Base-by-base conservation (phyloP, 2,329 filamentous ascomycete genomes). In the Microsporum audouinii region DNA sequence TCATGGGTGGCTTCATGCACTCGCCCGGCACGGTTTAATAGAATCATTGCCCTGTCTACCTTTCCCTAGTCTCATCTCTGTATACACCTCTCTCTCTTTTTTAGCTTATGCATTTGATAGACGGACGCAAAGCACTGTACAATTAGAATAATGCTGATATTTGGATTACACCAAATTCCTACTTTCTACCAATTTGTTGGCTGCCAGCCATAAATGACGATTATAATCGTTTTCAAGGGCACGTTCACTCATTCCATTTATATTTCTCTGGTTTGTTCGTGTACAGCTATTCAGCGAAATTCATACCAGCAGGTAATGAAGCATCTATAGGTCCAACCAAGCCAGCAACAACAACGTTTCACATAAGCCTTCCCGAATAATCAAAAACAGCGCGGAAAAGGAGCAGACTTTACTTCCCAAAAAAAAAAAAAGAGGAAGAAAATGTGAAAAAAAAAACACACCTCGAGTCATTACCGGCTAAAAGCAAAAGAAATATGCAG, bases 311-410 rank as follows among this genome's bases (percentile, higher is more conserved):
- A 12, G 39, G 51, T 23, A 34, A 55, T 55, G 33, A 31, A 55
- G 51, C 51, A 34, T 55, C 51, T 55, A 55, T 55, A 55, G 51
- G 27, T 23, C 51, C 31, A 55, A n/a, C 43, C 51, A 55, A 55
- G 51, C 51, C 51, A 51, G 45, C 27, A 55, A 55, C 31, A 53
- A 34, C 31, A 36, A 55, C 51, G 51, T 55, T 34, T 55, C 51
- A 55, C 51, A 55, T 55, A 55, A 55, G 51, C 51, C 51, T 55
- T 55, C 51, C 51, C 51, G 51, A 55, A 55, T 55, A 17, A 55
- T 55, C 31, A 29, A 55, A 36, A 34, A 55, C 39, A 55, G 27
- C 12, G 41, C n/a, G 8, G 29, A 38, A 39, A 14, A 29, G 58
- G 29, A 47, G 58, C 23, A 47, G 33, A 36, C 31, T 36, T 55